Base-by-base conservation (phyloP, 2,329 filamentous ascomycete species). In the Colletotrichum cereale region DNA sequence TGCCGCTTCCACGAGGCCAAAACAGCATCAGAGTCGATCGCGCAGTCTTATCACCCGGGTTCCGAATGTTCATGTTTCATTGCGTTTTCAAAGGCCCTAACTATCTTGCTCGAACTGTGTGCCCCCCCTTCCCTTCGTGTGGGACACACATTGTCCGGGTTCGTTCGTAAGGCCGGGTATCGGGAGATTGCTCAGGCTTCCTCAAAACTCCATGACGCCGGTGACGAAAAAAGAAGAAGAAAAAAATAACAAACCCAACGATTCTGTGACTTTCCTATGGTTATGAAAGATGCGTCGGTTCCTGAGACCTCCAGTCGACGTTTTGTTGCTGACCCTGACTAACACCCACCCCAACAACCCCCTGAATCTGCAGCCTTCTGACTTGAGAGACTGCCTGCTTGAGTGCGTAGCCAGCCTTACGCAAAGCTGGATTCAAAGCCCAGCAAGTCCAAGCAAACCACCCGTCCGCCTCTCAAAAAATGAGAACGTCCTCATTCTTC, bases 401-500 rank as follows among this genome's bases (percentile, higher is more conserved):
- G 47, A 2, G n/a, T 18, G 47, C 12, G 24, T 50, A 18, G 24
- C 12, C 24, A 16, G 24, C 47, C 47, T 26, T 26, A 11, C 24
- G 12, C 47, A 50, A 50, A 50, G 47, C 47, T 26, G 18, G 47
- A 29, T 14, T 16, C 24, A 26, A 24, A 14, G 24, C 47, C 47
- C 14, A 50, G 14, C 24, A 50, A 29, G 14, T 3, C 24, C 24
- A 18, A 14, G n/a, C 7, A 12, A 10, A 36, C 29, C 42, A 12
- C 7, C n/a, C 29, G 14, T 16, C 31, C 24, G 24, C 14, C 5
- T 34, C 50, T 69, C 63, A 71, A 34, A 71, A 71, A 26, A 71
- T 58, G 14, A 71, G 68, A 14, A 71, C 21, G 71, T 74, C 62
- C 78, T 75, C 21, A 73, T 77, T 38, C 48, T 78, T 74, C 68